These are phyloP conservation scores for Cardamine occulta DNA, from an alignment of 345 rosid genomes.

Conservation along the genomic window DNA sequence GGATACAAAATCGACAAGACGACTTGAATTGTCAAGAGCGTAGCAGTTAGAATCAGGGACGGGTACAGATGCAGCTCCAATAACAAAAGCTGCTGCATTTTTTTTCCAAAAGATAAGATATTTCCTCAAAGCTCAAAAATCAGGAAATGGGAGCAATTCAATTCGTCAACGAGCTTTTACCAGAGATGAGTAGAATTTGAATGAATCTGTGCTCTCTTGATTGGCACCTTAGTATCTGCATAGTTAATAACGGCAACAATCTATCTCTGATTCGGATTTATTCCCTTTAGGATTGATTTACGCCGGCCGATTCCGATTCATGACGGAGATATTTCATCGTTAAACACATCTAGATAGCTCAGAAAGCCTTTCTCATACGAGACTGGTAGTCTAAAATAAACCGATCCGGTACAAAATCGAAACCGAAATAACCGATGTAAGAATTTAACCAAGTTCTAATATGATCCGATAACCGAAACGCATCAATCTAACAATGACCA, in stretches of 20 bases:
- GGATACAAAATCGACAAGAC: constrained; percentile 96
- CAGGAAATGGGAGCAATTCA: constrained; percentile 9
- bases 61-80: constrained; percentile 53
- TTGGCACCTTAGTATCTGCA: constrained; percentile 37
- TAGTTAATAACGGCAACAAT: constrained; percentile 11
- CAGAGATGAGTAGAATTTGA: constrained; percentile 39
- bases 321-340: background rate
- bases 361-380: background rate
- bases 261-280: constrained; percentile 11
- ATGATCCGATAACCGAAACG: too few relatives aligned
- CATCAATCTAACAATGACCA: too few relatives aligned
- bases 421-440: background rate
- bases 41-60: constrained; percentile 81
- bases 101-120: background rate
- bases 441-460: too few relatives aligned
- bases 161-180: constrained; percentile 30
- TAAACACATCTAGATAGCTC: background rate
- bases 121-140: background rate
- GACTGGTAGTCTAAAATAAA: background rate
- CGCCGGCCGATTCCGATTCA: constrained; percentile 33
- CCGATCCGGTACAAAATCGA: background rate
- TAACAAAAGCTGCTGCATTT: constrained; percentile 48
- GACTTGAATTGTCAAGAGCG: constrained; percentile 85
- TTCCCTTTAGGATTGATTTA: background rate
- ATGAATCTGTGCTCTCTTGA: constrained; percentile 35